Evolutionary conservation across 345 rosid species (phyloP), one percentile per base, ranked within the genome.

Genomic region (Rhodomyrtus tomentosa): DNA sequence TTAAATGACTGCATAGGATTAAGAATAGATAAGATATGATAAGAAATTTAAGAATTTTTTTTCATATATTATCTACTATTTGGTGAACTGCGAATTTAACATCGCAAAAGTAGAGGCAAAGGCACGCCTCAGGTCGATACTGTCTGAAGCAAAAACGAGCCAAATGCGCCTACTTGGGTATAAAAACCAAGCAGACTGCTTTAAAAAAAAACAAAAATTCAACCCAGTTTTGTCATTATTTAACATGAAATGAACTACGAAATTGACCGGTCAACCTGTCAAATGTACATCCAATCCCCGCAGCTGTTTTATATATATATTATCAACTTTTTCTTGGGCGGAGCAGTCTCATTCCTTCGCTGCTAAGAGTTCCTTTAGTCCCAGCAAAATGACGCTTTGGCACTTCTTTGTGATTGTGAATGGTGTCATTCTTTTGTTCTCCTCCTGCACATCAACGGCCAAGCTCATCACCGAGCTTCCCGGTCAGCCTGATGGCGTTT

Each of bases 401-500:
- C 24, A 24, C 58, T 55, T 55, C 58, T 9, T 55, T 55, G 58
- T 55, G 27, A 55, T 55, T 1, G 58, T 55, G 27, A 55, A 22
- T 24, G 27, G 58, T 24, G 58, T 55, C 58, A 55, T 55, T 55
- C 58, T 27, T 55, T 22, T 55, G 58, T 55, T 55, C 58, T 55
- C 5, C 82, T 42, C 27, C 20, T 1, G 21, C 38, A 80, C 51
- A 45, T 80, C 53, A 2, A 27, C 36, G 1, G 85, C 87, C 29
- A 86, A 91, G 72, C 80, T 83, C 81, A 74, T 91, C 81, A 82
- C 86, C 5, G 62, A 55, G 20, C 58, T 86, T n/a, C 90, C 90
- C 22, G 89, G 90, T 29, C 92, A 89, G 83, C 91, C 86, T 10
- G 29, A 59, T 32, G 84, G 87, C 80, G 86, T 86, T 27, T 24